Evolutionary conservation across 805 yeast genomes (phyloP).

Genomic region (Candida ficus): DNA sequence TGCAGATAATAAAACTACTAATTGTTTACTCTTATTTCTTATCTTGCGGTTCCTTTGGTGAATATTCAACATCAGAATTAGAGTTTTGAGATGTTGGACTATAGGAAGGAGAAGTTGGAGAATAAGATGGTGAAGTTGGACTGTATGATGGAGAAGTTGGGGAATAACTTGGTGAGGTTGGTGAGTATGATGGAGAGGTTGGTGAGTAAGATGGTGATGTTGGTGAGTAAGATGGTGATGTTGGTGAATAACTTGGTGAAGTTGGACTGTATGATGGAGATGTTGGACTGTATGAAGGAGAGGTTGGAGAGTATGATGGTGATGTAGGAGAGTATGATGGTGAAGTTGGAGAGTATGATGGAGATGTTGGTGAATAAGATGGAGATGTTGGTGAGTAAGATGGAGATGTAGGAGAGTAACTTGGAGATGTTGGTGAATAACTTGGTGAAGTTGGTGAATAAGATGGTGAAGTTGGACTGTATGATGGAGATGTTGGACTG

Average conservation of each 20-base stretch:
- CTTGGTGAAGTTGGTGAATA: conserved; percentile 45
- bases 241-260: conserved; percentile 36
- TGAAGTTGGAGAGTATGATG: conserved; percentile 50
- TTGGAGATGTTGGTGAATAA: conserved; percentile 64
- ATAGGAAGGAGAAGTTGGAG: conserved; percentile 58
- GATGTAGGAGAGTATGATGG: conserved; percentile 49
- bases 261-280: conserved; percentile 44
- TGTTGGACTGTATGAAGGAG: conserved; percentile 63
- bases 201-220: conserved; percentile 62
- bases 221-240: conserved; percentile 61
- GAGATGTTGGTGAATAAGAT: conserved; percentile 60
- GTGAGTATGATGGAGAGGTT: conserved; percentile 60
- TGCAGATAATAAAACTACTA: conserved; percentile 9
- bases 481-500: conserved; percentile 55
- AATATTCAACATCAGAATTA: conserved; percentile 25
- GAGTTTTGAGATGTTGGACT: conserved; percentile 35
- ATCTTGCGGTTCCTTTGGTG: conserved; percentile 27
- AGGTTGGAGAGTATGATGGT: conserved; percentile 53
- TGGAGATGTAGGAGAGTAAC: conserved; percentile 78
- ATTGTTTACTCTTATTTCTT: conserved; percentile 4
- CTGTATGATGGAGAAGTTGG: conserved; percentile 66
- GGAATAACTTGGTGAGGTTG: conserved; percentile 73
- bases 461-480: conserved; percentile 78
- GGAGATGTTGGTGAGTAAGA: conserved; percentile 48
- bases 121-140: conserved; percentile 68